Evolutionary conservation across 202 grass and related monocot species (phyloP), one percentile per base, ranked within the genome.

Genomic region (Dendrocalamus latiflorus): DNA sequence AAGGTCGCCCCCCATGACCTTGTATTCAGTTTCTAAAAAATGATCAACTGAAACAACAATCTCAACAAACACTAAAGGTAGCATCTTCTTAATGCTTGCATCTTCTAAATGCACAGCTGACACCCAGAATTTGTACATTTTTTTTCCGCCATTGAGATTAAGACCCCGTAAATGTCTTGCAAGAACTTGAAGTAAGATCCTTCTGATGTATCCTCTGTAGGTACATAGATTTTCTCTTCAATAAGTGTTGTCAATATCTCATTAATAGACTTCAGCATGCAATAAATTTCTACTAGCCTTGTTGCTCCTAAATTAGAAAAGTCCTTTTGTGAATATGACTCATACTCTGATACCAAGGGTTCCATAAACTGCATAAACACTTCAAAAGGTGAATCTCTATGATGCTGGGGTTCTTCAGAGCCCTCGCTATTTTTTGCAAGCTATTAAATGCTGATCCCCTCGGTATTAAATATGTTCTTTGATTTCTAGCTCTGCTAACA

Each of bases 11-110:
- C 86, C 93, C 50, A 99, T 57, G 51, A 84, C 90, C 85, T 91
- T 99, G 86, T 99, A 95, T 83, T 99, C 93, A 48, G 93, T 92
- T 87, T 95, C 96, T 78, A 95, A 76, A 85, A 95, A 89, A 82
- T 79, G 76, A 75, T 78, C 80, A 84, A 94, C 86, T 65, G 89
- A 87, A 85, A 83, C 67, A 83, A 95, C 86, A 86, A 99, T 54
- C 81, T 99, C 96, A 43, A 81, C 72, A 48, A 92, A 87, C 63
- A 92, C 82, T 77, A 94, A 78, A 86, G 93, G 90, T 55, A 94
- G 22, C 59, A 95, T 90, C 84, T 89, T 98, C 87, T 90, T 93
- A 68, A 92, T 38, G 63, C 86, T 88, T 84, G 78, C 34, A 70
- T 91, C 86, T 78, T 90, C 89, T 56, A 74, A 72, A 74, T 87